Evolutionary conservation across 2,329 filamentous ascomycete species (phyloP).

Genomic region (Ophiobolus disseminans): DNA sequence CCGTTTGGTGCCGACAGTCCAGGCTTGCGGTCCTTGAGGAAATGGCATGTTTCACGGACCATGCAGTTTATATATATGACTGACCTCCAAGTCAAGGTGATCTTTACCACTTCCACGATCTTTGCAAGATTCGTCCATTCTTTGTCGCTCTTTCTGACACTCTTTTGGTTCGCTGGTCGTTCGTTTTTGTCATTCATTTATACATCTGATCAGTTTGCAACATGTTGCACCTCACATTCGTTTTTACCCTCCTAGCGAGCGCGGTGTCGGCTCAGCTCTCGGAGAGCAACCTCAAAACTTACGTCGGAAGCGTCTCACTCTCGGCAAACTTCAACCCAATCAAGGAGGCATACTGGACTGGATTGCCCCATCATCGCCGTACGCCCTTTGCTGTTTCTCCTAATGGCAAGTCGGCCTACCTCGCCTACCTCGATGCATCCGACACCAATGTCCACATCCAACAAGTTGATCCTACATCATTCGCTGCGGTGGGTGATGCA

Average conservation of each 20-base stretch:
- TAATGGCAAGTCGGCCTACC: conserved; percentile 64
- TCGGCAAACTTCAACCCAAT: conserved; percentile 63
- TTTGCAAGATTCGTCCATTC: conserved; percentile 27
- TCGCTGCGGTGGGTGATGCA: conserved; percentile 60
- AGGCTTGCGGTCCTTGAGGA: conserved; percentile 22
- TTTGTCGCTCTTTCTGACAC: conserved; percentile 30
- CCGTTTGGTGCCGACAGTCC: conserved; percentile 18
- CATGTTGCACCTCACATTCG: conserved; percentile 41
- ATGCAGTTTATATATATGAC: conserved; percentile 27
- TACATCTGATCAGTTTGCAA: conserved; percentile 29
- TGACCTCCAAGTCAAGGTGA: conserved; percentile 7
- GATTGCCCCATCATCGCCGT: conserved; percentile 66
- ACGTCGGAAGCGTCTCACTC: conserved; percentile 55
- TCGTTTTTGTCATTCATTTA: conserved; percentile 40
- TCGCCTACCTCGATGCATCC: conserved; percentile 66
- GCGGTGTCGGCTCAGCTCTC: conserved; percentile 47
- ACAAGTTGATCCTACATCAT: conserved; percentile 62
- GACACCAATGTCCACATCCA: conserved; percentile 65
- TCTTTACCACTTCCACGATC: conserved; percentile 28
- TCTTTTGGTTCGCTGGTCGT: conserved; percentile 41
- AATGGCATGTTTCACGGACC: conserved; percentile 30
- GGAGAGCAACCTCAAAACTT: conserved; percentile 43
- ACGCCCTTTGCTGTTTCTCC: conserved; percentile 68
- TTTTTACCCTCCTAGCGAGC: conserved; percentile 44
- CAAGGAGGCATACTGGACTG: conserved; percentile 68